phyloP scores from a whole-genome alignment of 2,329 filamentous ascomycete genomes.

The Clonostachys sp. region DNA sequence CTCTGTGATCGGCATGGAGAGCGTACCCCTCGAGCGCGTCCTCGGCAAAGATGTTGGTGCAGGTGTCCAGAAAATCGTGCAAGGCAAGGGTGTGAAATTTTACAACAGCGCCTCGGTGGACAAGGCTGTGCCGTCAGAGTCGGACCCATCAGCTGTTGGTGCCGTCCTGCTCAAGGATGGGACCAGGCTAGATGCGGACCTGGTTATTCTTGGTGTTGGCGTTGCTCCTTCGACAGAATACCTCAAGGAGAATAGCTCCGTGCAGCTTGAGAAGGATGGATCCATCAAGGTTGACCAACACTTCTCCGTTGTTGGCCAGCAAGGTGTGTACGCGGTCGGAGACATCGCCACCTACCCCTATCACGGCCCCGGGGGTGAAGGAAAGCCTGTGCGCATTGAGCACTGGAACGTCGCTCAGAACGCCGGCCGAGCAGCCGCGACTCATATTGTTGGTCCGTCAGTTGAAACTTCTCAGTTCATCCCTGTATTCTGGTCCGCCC shows the following conservation, averaged over 20 bases:
- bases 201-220: conserved; percentile 89
- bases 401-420: conserved; percentile 99
- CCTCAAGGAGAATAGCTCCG: conserved; percentile 64
- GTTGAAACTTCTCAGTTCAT: conserved; percentile 69
- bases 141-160: conserved; percentile 69
- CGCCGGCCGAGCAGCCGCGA: conserved; percentile 74
- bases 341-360: conserved; percentile 97
- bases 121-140: conserved; percentile 69
- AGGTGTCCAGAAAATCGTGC: conserved; percentile 73
- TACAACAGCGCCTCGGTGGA: conserved; percentile 76
- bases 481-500: conserved; percentile 93
- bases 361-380: conserved; percentile 78
- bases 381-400: conserved; percentile 76
- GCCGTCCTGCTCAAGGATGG: conserved; percentile 81
- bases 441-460: conserved; percentile 66
- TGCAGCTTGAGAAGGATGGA: conserved; percentile 78
- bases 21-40: conserved; percentile 76
- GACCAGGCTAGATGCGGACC: conserved; percentile 76
- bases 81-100: conserved; percentile 88
- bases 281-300: conserved; percentile 76
- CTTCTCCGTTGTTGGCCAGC: conserved; percentile 70
- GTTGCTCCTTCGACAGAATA: conserved; percentile 83
- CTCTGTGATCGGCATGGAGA: conserved; percentile 84
- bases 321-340: conserved; percentile 87
- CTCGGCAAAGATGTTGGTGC: conserved; percentile 78